Percentiles rank a stretch among this genome's conserved stretches.
These are phyloP conservation scores for Beauveria scarabaeidicola DNA, from an alignment of 2,329 filamentous ascomycete genomes.

Conservation along the genomic window DNA sequence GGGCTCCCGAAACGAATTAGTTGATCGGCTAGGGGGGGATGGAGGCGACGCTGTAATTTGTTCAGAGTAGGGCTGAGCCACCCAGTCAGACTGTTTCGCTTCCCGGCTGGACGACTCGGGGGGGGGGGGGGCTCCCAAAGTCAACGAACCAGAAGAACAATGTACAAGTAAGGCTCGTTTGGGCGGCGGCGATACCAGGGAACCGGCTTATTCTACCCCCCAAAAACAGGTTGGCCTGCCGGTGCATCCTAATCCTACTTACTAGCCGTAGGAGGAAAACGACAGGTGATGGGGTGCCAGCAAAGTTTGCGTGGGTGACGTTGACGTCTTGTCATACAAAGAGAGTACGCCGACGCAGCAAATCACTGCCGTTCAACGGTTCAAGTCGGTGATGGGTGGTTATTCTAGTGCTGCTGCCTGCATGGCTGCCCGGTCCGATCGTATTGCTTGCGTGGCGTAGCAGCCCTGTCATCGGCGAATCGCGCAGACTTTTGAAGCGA, in stretches of 20 bases:
- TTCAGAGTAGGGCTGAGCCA: constrained; percentile 9
- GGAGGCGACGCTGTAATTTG: background rate
- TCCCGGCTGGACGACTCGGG: background rate
- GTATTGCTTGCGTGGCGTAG: constrained; percentile 7
- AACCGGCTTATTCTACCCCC: background rate
- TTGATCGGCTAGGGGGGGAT: background rate
- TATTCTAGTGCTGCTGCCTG: background rate
- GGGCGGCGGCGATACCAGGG: background rate
- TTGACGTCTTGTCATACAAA: background rate
- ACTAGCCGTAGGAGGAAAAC: constrained; percentile 4
- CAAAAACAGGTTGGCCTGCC: background rate
- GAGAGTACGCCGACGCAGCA: background rate
- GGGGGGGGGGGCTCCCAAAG: background rate
- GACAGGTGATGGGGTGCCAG: background rate
- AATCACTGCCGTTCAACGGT: background rate
- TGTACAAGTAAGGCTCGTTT: background rate
- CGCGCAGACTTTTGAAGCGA: background rate
- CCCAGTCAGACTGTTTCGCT: background rate
- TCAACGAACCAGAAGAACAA: background rate
- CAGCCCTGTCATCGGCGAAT: constrained; percentile 6
- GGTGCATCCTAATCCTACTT: background rate
- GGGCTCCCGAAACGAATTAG: background rate
- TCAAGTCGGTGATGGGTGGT: background rate
- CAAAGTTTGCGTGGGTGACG: constrained; percentile 1
- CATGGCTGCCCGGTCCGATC: background rate